Percentiles rank a stretch among this genome's conserved stretches.
These are phyloP conservation scores for Blakeslea trispora DNA, from an alignment of 371 early-diverging fungal species.

Conservation along the genomic window DNA sequence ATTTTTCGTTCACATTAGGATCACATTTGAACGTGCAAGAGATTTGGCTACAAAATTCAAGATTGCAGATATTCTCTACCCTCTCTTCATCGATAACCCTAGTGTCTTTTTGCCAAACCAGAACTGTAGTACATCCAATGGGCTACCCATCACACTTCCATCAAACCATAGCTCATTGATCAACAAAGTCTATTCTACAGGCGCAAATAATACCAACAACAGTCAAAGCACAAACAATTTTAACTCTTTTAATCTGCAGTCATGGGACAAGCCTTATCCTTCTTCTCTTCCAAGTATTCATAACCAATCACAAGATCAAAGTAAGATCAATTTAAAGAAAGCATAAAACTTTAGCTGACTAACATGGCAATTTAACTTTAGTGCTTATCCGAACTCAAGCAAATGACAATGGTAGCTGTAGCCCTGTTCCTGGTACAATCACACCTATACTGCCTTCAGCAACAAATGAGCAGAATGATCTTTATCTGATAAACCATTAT, in stretches of 20 bases:
- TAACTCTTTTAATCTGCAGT: conserved; percentile 15
- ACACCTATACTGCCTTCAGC: conserved; percentile 15
- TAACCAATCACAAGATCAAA: conserved; percentile 21
- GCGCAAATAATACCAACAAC: background rate
- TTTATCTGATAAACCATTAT: conserved; percentile 25
- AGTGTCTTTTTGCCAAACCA: conserved; percentile 15
- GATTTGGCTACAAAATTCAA: conserved; percentile 65
- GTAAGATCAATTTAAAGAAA: too few relatives aligned
- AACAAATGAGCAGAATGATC: conserved; percentile 21
- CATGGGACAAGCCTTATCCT: conserved; percentile 19
- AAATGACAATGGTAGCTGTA: conserved; percentile 37
- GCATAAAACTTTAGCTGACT: conserved; percentile 13
- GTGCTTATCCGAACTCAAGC: conserved; percentile 23
- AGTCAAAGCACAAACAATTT: conserved; percentile 3
- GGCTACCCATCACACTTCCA: too few relatives aligned
- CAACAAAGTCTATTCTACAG: too few relatives aligned
- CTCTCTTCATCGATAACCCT: conserved; percentile 74
- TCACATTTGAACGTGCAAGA: conserved; percentile 66
- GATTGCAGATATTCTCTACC: conserved; percentile 63
- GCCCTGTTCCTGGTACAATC: conserved; percentile 31
- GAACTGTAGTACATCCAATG: too few relatives aligned
- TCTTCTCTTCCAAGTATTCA: conserved; percentile 27
- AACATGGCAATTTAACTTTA: conserved; percentile 12
- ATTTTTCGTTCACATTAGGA: conserved; percentile 42
- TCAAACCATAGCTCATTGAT: too few relatives aligned